These are phyloP conservation scores for Ophiocordyceps australis DNA, from an alignment of 2,329 filamentous ascomycete species.

Conservation along the genomic window DNA sequence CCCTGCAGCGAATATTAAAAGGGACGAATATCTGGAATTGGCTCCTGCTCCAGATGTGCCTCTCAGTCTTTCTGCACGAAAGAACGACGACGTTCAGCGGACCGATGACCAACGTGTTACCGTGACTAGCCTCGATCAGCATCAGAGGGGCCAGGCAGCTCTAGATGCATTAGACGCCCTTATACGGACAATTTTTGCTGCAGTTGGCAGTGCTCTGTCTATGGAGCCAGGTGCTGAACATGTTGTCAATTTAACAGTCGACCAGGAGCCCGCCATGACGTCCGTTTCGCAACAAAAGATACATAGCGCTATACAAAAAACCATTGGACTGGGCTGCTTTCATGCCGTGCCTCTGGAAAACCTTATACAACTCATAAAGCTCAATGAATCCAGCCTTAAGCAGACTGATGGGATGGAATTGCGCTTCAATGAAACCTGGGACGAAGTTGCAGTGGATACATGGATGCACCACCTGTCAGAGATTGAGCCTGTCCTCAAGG, in stretches of 20 bases:
- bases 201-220: constrained; percentile 50
- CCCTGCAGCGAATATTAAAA: constrained; percentile 22
- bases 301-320: constrained; percentile 55
- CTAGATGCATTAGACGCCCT: constrained; percentile 52
- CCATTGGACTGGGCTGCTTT: constrained; percentile 51
- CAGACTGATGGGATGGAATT: constrained; percentile 49
- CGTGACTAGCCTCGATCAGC: constrained; percentile 54
- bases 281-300: constrained; percentile 49
- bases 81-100: constrained; percentile 29
- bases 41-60: constrained; percentile 27
- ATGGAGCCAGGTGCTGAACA: constrained; percentile 36
- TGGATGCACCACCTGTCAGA: constrained; percentile 53
- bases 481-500: constrained; percentile 56
- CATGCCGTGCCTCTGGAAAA: constrained; percentile 56
- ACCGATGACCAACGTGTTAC: constrained; percentile 37
- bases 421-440: constrained; percentile 49
- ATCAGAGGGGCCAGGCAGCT: constrained; percentile 61
- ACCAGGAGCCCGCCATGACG: constrained; percentile 48
- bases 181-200: constrained; percentile 55
- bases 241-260: constrained; percentile 32
- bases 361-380: constrained; percentile 54
- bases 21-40: constrained; percentile 32
- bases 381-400: constrained; percentile 61
- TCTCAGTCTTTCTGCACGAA: constrained; percentile 29
- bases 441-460: constrained; percentile 45